Percentiles rank a stretch among this genome's conserved stretches.
Evolutionary conservation across 2,329 filamentous ascomycete species (phyloP).

Genomic region (Tympanopsis confertula): DNA sequence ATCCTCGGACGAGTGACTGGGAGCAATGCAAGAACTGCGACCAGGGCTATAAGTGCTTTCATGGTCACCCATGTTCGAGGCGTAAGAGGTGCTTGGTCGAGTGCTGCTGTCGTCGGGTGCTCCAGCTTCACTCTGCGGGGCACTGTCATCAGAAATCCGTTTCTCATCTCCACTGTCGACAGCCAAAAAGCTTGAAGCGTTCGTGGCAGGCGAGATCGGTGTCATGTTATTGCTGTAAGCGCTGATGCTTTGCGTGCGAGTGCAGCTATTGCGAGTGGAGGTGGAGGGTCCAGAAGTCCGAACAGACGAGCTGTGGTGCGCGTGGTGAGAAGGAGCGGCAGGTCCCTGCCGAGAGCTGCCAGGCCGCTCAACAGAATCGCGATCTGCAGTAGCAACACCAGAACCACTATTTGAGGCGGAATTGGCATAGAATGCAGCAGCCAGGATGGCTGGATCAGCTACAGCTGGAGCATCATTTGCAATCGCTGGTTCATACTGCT

Average conservation of each 20-base stretch:
- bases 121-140: too few relatives aligned
- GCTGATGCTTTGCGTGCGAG: slow-evolving; percentile 19
- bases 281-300: slow-evolving; percentile 17
- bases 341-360: slow-evolving; percentile 15
- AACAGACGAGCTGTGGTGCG: slow-evolving; percentile 18
- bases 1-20: too few relatives aligned
- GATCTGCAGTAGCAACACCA: too few relatives aligned
- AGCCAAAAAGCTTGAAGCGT: slow-evolving; percentile 27
- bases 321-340: slow-evolving; percentile 13
- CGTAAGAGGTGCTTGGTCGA: background rate
- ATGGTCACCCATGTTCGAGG: too few relatives aligned
- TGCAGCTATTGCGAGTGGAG: slow-evolving; percentile 20
- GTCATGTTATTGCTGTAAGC: slow-evolving; percentile 23
- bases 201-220: slow-evolving; percentile 26
- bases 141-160: too few relatives aligned
- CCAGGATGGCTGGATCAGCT: slow-evolving; percentile 13
- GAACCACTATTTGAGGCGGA: slow-evolving; percentile 3
- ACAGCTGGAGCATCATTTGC: too few relatives aligned
- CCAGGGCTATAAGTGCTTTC: too few relatives aligned
- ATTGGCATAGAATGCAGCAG: slow-evolving; percentile 15
- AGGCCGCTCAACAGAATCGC: slow-evolving; percentile 2
- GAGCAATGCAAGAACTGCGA: too few relatives aligned
- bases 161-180: slow-evolving; percentile 26
- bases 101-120: too few relatives aligned
- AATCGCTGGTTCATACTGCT: too few relatives aligned